Base-by-base conservation (phyloP, 2,329 filamentous ascomycete genomes). In the Arthrobotrys sinensis region DNA sequence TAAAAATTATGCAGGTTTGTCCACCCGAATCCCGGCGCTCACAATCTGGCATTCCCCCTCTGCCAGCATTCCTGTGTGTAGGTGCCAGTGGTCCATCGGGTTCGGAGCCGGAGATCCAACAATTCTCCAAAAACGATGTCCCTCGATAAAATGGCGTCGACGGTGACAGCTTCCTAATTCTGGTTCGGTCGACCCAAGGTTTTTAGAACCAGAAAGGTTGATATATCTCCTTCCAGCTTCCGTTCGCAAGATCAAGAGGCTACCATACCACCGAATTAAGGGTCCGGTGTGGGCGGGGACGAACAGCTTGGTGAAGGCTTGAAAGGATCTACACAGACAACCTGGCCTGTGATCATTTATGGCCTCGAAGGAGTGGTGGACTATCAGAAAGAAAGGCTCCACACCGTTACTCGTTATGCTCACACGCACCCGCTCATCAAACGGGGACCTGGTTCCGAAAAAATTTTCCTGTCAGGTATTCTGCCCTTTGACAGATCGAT, bases 21-120 rank as follows among this genome's bases (percentile, higher is more conserved):
- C 73, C 73, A 77, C 45, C 73, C 66, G 73, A 71, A 71, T 67
- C 73, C 73, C 73, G 75, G 67, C 75, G 62, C 67, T 67, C 67
- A 43, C 38, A 69, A 40, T 66, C 46, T 64, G 52, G 66, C 28
- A 36, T 72, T 65, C 48, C 55, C 36, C 50, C 40, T 57, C 40
- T 57, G 50, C 69, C 62, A 66, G 40, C 69, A 73, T 73, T 73
- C 69, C 60, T 46, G 21, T 8, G 36, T 60, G 32, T 52, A 11
- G 48, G 7, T 48, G 48, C 48, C 40, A 16, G 24, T 21, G 14
- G 50, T n/a, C 40, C 40, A 69, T 60, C 52, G 16, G 28, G 48
- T 34, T 63, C 12, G 57, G 46, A n/a, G 45, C 24, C 12, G 32
- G 43, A n/a, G 48, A 60, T 46, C 12, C 48, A 53, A 38, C 43